phyloP scores from a whole-genome alignment of 2,329 filamentous ascomycete genomes.

The Colletotrichum orbiculare region DNA sequence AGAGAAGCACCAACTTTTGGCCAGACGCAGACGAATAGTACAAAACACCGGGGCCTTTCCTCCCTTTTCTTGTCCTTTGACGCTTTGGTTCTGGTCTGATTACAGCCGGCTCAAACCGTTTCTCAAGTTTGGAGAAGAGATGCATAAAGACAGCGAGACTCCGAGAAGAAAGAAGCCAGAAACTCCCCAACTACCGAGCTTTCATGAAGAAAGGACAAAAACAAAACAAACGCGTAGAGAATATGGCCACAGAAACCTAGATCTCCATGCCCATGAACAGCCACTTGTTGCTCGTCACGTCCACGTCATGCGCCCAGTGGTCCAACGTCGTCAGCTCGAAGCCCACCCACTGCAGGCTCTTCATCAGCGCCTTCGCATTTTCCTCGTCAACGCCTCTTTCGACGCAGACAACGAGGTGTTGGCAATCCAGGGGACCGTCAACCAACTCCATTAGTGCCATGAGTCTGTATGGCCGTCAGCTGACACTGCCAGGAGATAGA shows the following conservation, averaged over 20 bases:
- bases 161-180: not conserved
- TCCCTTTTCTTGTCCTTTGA: constrained; percentile 2
- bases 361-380: constrained; percentile 75
- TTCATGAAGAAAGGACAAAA: constrained; percentile 23
- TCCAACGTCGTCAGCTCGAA: constrained; percentile 86
- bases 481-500: too few species aligned
- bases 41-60: constrained; percentile 18
- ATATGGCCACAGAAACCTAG: constrained; percentile 51
- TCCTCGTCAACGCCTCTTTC: constrained; percentile 74
- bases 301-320: constrained; percentile 73
- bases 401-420: constrained; percentile 82
- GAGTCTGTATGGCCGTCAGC: constrained; percentile 65
- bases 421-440: constrained; percentile 79
- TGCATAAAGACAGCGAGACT: constrained; percentile 11
- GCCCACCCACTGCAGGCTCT: constrained; percentile 92
- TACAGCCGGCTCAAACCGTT: constrained; percentile 11
- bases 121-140: constrained; percentile 11
- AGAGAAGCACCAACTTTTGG: constrained; percentile 3
- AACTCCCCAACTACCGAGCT: constrained; percentile 32
- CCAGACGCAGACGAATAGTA: constrained; percentile 22
- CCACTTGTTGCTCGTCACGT: constrained; percentile 82
- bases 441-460: constrained; percentile 93
- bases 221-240: constrained; percentile 12
- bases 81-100: constrained; percentile 17
- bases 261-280: constrained; percentile 90